phyloP scores from a whole-genome alignment of 192 early-diverging fungal genomes.

The Gigaspora rosea region DNA sequence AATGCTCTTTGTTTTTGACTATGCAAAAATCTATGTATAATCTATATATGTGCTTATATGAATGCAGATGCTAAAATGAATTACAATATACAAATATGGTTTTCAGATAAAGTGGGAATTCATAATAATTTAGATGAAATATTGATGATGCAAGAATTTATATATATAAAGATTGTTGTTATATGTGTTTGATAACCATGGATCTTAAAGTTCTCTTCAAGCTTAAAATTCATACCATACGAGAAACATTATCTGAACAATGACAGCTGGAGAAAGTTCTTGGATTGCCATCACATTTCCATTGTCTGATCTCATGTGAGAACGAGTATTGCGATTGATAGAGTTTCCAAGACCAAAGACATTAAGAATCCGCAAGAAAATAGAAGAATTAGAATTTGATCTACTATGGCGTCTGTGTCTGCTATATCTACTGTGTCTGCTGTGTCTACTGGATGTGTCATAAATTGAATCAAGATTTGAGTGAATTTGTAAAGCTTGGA shows the following conservation, averaged over 20 bases:
- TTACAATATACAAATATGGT: too few relatives aligned
- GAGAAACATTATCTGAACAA: background rate
- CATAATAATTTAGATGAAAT: too few relatives aligned
- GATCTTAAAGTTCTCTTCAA: too few relatives aligned
- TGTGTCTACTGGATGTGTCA: background rate
- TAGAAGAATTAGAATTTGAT: background rate
- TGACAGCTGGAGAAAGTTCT: conserved; percentile 21
- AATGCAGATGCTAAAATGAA: too few relatives aligned
- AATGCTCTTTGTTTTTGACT: too few relatives aligned
- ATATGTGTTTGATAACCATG: too few relatives aligned
- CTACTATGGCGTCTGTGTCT: background rate
- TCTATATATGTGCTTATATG: too few relatives aligned
- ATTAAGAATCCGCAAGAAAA: background rate
- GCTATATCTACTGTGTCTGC: background rate
- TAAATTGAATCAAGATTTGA: conserved; percentile 11
- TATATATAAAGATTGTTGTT: too few relatives aligned
- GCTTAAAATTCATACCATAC: background rate
- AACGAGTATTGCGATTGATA: background rate
- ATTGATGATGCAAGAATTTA: too few relatives aligned
- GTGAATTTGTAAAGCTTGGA: conserved; percentile 1
- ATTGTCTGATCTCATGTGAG: background rate
- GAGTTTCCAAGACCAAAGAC: conserved; percentile 12
- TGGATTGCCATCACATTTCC: conserved; percentile 21
- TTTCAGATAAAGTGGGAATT: too few relatives aligned
- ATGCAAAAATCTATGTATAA: too few relatives aligned